Evolutionary conservation across 2,329 filamentous ascomycete genomes (phyloP), one percentile per base, ranked within the genome.

Genomic region (Trichoderma semiorbis): DNA sequence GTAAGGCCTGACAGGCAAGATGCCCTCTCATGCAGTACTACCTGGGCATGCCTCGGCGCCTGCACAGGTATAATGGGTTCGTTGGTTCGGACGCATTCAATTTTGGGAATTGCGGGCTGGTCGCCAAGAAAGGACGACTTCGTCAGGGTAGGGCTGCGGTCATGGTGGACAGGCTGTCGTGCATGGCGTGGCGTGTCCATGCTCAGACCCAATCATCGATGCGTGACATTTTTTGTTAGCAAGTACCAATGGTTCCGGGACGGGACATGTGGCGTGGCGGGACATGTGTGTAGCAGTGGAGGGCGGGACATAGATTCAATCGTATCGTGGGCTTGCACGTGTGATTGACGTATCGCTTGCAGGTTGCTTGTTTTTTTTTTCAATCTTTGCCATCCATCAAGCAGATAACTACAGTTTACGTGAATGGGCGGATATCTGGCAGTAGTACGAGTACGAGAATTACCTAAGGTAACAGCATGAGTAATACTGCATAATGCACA

Each of bases 131-230:
- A 69, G 14, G n/a, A 16, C 21, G 5, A 10, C 26, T 24, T 36
- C 14, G 32, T 57, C 65, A 21, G 26, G 34, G 18, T 26, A 58
- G 50, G 65, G 50, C 24, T 39, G 53, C 30, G 16, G 26, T 47
- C 36, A 28, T 50, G 57, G 30, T 24, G 57, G 66, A 53, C 39
- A 61, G 67, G 67, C 67, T 69, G 67, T 69, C 67, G 67, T 69
- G 67, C 67, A 69, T 69, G 57, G 66, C 66, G 34, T 68, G 39
- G 67, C 67, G 67, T 62, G 67, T 61, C 64, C 53, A 69, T 30
- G 66, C 55, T 28, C 66, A 69, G 58, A 34, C 28, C 57, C 57
- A 60, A 68, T 68, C 34, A 60, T 68, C 24, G 65, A 68, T 68
- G 65, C 65, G 65, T 60, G 65, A 60, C 65, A 68, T 68, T 14